phyloP scores from a whole-genome alignment of 345 rosid genomes.

The Excoecaria agallocha region DNA sequence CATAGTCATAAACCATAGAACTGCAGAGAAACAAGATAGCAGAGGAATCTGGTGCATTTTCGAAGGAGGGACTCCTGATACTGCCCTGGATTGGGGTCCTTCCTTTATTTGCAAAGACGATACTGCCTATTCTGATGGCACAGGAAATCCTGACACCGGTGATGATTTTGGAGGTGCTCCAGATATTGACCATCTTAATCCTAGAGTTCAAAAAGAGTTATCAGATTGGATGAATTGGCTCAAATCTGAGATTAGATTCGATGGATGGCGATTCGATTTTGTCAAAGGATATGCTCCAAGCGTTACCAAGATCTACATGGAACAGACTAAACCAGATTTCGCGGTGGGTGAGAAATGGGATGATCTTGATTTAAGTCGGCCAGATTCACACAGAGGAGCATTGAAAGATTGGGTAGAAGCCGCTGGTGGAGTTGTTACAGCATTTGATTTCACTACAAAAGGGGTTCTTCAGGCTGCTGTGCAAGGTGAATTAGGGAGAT shows the following conservation, averaged over 20 bases:
- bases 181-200: conserved; percentile 81
- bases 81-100: conserved; percentile 84
- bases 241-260: conserved; percentile 64
- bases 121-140: conserved; percentile 46
- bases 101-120: conserved; percentile 63
- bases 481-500: conserved; percentile 70
- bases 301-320: conserved; percentile 48
- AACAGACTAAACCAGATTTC: conserved; percentile 55
- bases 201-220: conserved; percentile 57
- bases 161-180: conserved; percentile 51
- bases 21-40: conserved; percentile 67
- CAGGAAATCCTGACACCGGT: conserved; percentile 73
- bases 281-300: conserved; percentile 66
- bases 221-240: conserved; percentile 94
- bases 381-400: conserved; percentile 55
- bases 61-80: conserved; percentile 82
- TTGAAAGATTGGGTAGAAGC: conserved; percentile 58
- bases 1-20: conserved; percentile 81
- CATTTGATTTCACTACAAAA: conserved; percentile 88
- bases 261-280: conserved; percentile 76
- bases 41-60: conserved; percentile 62
- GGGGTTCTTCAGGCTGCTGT: conserved; percentile 79
- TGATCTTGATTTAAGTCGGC: conserved; percentile 42
- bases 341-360: conserved; percentile 87
- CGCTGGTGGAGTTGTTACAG: conserved; percentile 56